A percentile compares a stretch with the other conserved stretches of the same genome.
These are phyloP conservation scores for Monilinia aucupariae DNA, from an alignment of 2,329 filamentous ascomycete genomes.

Conservation along the genomic window DNA sequence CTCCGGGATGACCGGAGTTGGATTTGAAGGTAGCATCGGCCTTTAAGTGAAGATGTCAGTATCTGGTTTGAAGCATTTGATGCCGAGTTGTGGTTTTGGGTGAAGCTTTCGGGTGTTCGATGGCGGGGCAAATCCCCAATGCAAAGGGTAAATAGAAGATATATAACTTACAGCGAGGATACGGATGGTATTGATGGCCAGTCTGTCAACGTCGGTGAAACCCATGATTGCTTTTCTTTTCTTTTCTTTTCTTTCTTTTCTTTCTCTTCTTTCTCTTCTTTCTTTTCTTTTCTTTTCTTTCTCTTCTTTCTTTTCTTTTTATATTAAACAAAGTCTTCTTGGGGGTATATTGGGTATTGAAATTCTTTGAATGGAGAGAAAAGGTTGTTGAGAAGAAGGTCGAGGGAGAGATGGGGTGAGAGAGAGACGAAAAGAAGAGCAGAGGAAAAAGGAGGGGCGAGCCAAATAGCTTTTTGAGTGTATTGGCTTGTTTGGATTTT, in stretches of 20 bases:
- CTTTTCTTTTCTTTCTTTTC: no score
- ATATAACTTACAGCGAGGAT: conserved; percentile 74
- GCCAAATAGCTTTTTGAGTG: background rate
- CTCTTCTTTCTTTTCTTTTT: no score
- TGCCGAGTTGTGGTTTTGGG: conserved; percentile 20
- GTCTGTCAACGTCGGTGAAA: conserved; percentile 80
- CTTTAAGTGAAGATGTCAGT: conserved; percentile 44
- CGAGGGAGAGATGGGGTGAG: conserved; percentile 5
- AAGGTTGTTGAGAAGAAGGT: conserved; percentile 6
- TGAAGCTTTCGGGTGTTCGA: conserved; percentile 29
- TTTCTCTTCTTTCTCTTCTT: no score
- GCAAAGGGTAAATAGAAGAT: conserved; percentile 21
- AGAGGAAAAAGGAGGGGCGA: conserved; percentile 10
- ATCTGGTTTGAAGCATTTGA: conserved; percentile 15
- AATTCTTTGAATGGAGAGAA: background rate
- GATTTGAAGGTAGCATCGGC: conserved; percentile 94
- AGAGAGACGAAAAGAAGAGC: conserved; percentile 1
- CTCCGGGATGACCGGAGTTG: conserved; percentile 98
- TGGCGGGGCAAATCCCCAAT: conserved; percentile 36
- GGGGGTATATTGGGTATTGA: conserved; percentile 2
- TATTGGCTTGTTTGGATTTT: background rate
- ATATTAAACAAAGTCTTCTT: background rate
- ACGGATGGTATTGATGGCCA: conserved; percentile 98
- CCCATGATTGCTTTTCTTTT: conserved; percentile 54
- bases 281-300: no score